A percentile compares a stretch with the other conserved stretches of the same genome.
These are phyloP conservation scores for Ascoidea rubescens DNA, from an alignment of 805 yeast species.

Conservation along the genomic window DNA sequence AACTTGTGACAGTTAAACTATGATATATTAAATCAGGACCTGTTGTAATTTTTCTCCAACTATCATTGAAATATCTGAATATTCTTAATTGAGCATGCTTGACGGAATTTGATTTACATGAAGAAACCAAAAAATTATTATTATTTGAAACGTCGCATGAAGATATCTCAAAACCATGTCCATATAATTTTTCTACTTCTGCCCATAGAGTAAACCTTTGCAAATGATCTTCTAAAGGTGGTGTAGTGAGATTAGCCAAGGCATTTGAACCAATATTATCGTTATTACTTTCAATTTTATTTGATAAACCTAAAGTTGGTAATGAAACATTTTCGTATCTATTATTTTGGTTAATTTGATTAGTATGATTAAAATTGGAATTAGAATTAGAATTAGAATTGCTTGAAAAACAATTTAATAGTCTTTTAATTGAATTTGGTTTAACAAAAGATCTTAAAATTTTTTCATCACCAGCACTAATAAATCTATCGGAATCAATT, in stretches of 20 bases:
- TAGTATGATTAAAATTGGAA: neutral
- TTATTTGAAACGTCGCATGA: conserved; percentile 61
- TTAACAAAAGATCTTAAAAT: conserved; percentile 77
- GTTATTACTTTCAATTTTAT: conserved; percentile 54
- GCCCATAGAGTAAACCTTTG: conserved; percentile 93
- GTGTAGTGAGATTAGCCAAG: conserved; percentile 30
- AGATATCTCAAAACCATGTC: conserved; percentile 92
- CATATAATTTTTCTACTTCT: conserved; percentile 86
- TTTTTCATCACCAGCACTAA: conserved; percentile 95
- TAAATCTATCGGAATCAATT: conserved; percentile 46
- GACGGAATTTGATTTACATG: conserved; percentile 79
- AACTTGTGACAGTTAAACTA: conserved; percentile 70
- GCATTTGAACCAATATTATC: conserved; percentile 28
- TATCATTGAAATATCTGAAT: conserved; percentile 34
- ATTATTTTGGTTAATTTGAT: conserved; percentile 15
- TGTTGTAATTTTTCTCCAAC: conserved; percentile 44
- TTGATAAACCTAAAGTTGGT: conserved; percentile 88
- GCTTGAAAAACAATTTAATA: neutral
- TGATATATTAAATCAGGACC: conserved; percentile 42
- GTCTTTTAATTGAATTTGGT: conserved; percentile 33
- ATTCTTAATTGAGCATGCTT: conserved; percentile 79
- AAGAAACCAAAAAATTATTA: conserved; percentile 57
- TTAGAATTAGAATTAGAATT: neutral
- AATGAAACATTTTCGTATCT: conserved; percentile 79
- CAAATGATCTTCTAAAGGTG: conserved; percentile 83